Evolutionary conservation across 441 rosid genomes (phyloP), one percentile per base, ranked within the genome.

Genomic region (Raphanus hybrid): DNA sequence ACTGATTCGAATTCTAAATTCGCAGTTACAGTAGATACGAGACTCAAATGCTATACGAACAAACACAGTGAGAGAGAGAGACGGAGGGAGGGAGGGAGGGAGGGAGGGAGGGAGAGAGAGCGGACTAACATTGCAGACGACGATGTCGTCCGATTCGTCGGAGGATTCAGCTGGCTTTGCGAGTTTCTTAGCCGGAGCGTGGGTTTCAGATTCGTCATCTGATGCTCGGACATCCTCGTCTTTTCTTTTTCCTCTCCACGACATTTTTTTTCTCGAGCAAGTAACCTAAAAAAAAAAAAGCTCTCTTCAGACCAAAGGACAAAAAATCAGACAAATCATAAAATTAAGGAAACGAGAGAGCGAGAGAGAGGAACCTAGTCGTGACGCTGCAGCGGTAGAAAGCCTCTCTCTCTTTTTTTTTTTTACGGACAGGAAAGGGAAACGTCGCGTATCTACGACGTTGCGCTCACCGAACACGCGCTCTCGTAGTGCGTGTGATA

Each of bases 181-280:
- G 59, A 79, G 69, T 81, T 94, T 94, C 85, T 84, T 87, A 48
- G 87, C 88, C 45, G 92, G 87, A 23, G 26, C 26, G 26, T 23
- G 26, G 35, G 74, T 67, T 11, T 86, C 91, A 45, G 78, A 65
- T 62, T 86, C 86, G 66, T 83, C 96, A 70, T 88, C 94, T 5
- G 89, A 89, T 14, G 73, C 87, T 12, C 78, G 73, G 5, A 75
- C 88, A 16, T 75, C 78, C 10, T 87, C 91, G 59, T 88, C 90
- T 84, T 87, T 92, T 41, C 98, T 73, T 87, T 94, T 92, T 62
- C 97, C 92, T 82, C 83, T 91, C 15, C 73, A 80, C 35, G 96
- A 84, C 97, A 94, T 94, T 65, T 26, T 80, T 43, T 39, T 37
- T 23, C 26, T 23, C 26, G 26, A 23, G 26, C 26, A 23, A 23